Evolutionary conservation across 306 rosid species (phyloP), one percentile per base, ranked within the genome.

Genomic region (Glycine soja): DNA sequence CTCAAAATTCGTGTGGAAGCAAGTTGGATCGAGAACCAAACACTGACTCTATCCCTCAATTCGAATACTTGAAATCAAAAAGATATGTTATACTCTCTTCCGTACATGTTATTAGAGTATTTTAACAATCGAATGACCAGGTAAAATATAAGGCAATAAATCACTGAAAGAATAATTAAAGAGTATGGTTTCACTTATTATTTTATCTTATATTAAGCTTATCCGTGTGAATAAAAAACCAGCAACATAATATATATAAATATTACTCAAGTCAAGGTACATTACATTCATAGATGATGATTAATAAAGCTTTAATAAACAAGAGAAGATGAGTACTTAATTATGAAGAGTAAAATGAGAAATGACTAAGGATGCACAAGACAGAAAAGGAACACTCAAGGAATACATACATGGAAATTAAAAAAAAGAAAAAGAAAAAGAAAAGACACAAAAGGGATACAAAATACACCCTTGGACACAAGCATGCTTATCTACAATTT

Each of bases 401-500:
- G 74, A 81, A 86, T 83, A 81, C 84, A 85, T 87, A 82, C 85
- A 82, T 45, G 24, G 67, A 24, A 24, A 24, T 24, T 24, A 24
- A 24, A 70, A 73, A 45, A 56, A 16, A 65, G 70, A 51, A 45
- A 16, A 4, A 2, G 3, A 53, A 53, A 19, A 62, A 19, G 58
- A 58, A 61, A 76, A 51, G 15, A 78, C 69, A 69, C 5, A 84
- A 48, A 66, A 45, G 88, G 86, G 88, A 78, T 87, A 80, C 82
- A 88, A 88, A 86, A 85, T 85, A 79, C 86, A 87, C 83, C 86
- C 92, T 64, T 78, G 86, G 66, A 87, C 85, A 81, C 72, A 70
- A 77, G 34, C 86, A 78, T 72, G 81, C 78, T 62, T 89, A 93
- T 91, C 85, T 88, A 88, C 96, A 93, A 75, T 84, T 80, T 80